A percentile compares a stretch with the other conserved stretches of the same genome.
Evolutionary conservation across 768 basidiomycete genomes (phyloP).

Genomic region (Pulveroboletus ravenelii): DNA sequence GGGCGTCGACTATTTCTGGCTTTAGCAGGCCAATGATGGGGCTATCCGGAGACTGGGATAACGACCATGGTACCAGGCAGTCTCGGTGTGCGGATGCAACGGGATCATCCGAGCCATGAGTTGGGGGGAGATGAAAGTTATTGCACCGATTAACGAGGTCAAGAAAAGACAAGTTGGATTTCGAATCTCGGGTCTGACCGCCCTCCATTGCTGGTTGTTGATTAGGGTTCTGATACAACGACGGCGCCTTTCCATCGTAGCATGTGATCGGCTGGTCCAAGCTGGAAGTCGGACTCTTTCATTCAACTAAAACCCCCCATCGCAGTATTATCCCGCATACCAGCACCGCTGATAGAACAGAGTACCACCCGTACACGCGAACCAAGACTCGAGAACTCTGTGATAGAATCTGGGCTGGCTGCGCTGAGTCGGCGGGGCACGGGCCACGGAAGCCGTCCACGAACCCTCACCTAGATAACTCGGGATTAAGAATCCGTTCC

Average conservation of each 20-base stretch:
- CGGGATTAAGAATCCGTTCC: too few species aligned
- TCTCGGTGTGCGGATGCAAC: conserved; percentile 33
- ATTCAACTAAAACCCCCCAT: background rate
- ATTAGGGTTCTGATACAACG: background rate
- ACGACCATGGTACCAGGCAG: conserved; percentile 51
- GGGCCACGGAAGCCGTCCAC: background rate
- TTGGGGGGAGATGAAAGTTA: conserved; percentile 50
- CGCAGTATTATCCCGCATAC: background rate
- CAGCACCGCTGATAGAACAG: background rate
- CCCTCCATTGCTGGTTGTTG: conserved; percentile 3
- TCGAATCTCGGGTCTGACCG: background rate
- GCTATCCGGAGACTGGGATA: conserved; percentile 46
- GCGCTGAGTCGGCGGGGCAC: too few species aligned
- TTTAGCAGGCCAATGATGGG: conserved; percentile 60
- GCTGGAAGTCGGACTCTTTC: background rate
- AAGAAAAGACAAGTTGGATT: conserved; percentile 41
- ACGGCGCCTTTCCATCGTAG: background rate
- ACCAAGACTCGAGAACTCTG: background rate
- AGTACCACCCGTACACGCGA: background rate
- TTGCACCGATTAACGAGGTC: conserved; percentile 66
- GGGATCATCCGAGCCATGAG: conserved; percentile 20
- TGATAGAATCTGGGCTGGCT: background rate
- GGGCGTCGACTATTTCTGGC: conserved; percentile 49
- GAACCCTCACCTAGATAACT: too few species aligned
- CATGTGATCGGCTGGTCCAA: too few species aligned